Conservation (phyloP, 495 filamentous ascomycete species). For the Neurospora sp. region DNA sequence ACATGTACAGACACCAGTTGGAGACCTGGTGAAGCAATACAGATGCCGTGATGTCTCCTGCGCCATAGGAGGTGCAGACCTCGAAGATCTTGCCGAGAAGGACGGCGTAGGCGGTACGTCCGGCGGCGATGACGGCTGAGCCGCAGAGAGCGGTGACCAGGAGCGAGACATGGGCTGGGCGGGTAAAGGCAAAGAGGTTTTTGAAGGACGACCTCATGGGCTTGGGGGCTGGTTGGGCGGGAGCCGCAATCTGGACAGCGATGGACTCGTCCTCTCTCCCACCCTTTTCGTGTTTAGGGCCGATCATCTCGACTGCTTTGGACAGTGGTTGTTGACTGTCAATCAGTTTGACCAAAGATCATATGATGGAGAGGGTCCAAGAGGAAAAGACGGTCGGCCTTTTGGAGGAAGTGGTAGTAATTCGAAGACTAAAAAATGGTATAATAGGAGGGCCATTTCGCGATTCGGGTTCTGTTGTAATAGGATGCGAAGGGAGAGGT, state of each 20-base stretch:
- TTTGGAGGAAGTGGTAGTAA: not conserved
- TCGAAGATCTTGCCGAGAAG: slow-evolving; percentile 71
- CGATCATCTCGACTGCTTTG: not conserved
- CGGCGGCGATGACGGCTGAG: slow-evolving; percentile 50
- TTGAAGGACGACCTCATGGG: slow-evolving; percentile 17
- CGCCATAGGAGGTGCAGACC: slow-evolving; percentile 55
- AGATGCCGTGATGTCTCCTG: slow-evolving; percentile 35
- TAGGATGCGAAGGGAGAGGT: not conserved
- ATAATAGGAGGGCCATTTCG: not conserved
- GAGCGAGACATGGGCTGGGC: slow-evolving; percentile 44
- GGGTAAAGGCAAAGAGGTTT: slow-evolving; percentile 65
- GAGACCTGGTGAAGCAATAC: slow-evolving; percentile 47
- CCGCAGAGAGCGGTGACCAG: slow-evolving; percentile 40
- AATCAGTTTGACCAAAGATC: not conserved
- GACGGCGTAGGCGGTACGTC: slow-evolving; percentile 55
- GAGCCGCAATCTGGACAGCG: not conserved
- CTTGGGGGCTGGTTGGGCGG: not conserved
- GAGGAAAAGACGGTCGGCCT: not conserved
- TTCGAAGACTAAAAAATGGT: not conserved
- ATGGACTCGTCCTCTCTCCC: not conserved
- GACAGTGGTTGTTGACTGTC: not conserved
- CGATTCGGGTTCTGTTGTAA: not conserved
- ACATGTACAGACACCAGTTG: slow-evolving; percentile 47
- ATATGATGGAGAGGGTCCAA: not conserved
- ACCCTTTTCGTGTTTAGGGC: not conserved